Evolutionary conservation across 2,329 filamentous ascomycete genomes (phyloP), one percentile per base, ranked within the genome.

Genomic region (Drechslerella dactyloides): DNA sequence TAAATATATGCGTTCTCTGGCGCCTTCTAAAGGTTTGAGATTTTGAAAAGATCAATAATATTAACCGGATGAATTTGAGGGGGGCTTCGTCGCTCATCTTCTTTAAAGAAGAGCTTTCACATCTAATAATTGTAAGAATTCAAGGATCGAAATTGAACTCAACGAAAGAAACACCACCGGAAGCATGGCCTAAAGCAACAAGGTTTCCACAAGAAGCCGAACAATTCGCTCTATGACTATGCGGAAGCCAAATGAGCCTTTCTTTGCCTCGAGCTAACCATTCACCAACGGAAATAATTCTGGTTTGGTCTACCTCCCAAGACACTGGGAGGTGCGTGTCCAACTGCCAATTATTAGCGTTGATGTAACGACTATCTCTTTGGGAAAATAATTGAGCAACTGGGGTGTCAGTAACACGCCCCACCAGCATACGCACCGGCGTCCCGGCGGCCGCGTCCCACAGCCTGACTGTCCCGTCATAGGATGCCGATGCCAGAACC

Each of bases 401-500:
- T n/a, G n/a, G n/a, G 33, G 33, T 37, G 33, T 7, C 13, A 37
- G 33, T 7, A 13, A 7, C 33, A 37, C 13, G 13, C 6, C 33
- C 33, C 33, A 13, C 13, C 6, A 13, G 13, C 6, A 37, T 37
- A 7, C 13, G 33, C 33, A 37, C 6, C 13, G 33, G 33, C 13
- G 13, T 13, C 7, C 33, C 33, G 13, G 33, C 33, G 33, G 13
- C 13, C 33, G 33, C 17, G 35, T n/a, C n/a, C n/a, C n/a, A n/a
- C n/a, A n/a, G n/a, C n/a, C n/a, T n/a, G n/a, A n/a, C n/a, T n/a
- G n/a, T 64, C 11, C n/a, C 37, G 19, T 44, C 52, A 15, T 21
- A 13, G 6, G 30, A 64, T 33, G 17, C 30, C 35, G 77, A 77
- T 24, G 53, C 53, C n/a, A 56, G 30, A 13, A 56, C 30, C 30